These are phyloP conservation scores for Entophlyctis luteolus DNA, from an alignment of 192 early-diverging fungal genomes.

Conservation along the genomic window DNA sequence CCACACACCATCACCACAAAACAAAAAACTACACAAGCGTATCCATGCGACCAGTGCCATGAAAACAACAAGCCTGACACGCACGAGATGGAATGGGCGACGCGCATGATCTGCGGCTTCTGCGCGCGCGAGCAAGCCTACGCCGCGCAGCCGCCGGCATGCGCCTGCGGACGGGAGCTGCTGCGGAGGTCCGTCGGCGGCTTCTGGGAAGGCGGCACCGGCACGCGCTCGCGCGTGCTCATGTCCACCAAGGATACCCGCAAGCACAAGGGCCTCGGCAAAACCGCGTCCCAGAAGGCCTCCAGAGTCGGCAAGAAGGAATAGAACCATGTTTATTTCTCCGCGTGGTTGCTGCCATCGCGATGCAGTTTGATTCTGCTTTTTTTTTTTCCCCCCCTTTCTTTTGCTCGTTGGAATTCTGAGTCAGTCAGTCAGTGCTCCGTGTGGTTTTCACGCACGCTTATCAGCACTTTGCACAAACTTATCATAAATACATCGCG, in stretches of 20 bases:
- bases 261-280: slow-evolving; percentile 59
- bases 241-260: slow-evolving; percentile 76
- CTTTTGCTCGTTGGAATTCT: background rate
- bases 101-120: slow-evolving; percentile 77
- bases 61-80: slow-evolving; percentile 61
- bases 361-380: too few species aligned
- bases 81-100: slow-evolving; percentile 68
- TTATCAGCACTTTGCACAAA: too few species aligned
- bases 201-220: slow-evolving; percentile 92
- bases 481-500: too few species aligned
- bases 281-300: slow-evolving; percentile 47
- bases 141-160: slow-evolving; percentile 34
- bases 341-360: too few species aligned
- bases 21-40: slow-evolving; percentile 48
- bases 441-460: too few species aligned
- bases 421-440: background rate
- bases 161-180: slow-evolving; percentile 68
- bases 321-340: background rate
- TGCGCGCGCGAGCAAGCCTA: slow-evolving; percentile 78
- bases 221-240: slow-evolving; percentile 62
- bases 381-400: background rate
- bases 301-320: slow-evolving; percentile 24
- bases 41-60: slow-evolving; percentile 82
- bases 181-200: slow-evolving; percentile 29
- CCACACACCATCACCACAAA: background rate